Percentiles rank a stretch among this genome's conserved stretches.
Conservation (phyloP, 1,284 basidiomycete genomes). For the Pseudomicrostroma phylloplanum region DNA sequence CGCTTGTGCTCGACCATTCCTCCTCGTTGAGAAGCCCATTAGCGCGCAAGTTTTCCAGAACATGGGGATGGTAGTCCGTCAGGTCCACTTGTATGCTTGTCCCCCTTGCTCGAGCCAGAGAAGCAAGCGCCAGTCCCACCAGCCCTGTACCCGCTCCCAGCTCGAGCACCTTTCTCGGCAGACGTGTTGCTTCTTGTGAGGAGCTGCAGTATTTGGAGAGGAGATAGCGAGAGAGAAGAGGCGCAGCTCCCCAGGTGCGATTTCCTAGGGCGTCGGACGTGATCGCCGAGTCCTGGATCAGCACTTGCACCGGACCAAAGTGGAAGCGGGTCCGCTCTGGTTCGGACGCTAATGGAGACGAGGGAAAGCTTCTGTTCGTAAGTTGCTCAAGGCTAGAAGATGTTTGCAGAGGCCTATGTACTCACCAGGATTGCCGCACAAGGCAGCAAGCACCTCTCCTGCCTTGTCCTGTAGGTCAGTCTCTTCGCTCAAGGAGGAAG, state of each 20-base stretch:
- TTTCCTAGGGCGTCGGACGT: conserved; percentile 17
- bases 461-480: not conserved
- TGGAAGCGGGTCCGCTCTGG: not conserved
- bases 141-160: conserved; percentile 46
- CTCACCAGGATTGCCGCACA: conserved; percentile 4
- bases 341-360: not conserved
- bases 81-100: conserved; percentile 16
- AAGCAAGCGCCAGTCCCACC: conserved; percentile 29
- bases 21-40: conserved; percentile 28
- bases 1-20: not conserved
- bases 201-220: not conserved
- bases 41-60: conserved; percentile 32
- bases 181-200: not conserved
- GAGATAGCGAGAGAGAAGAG: conserved; percentile 13
- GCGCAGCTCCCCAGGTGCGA: conserved; percentile 23
- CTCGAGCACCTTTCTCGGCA: conserved; percentile 28
- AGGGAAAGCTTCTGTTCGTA: not conserved
- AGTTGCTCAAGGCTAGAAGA: not conserved
- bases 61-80: conserved; percentile 40
- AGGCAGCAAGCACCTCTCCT: not conserved
- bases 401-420: not conserved
- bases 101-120: not conserved
- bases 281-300: conserved; percentile 12
- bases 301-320: not conserved
- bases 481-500: not conserved